These are phyloP conservation scores for Babesia microti DNA, from an alignment of 169 alveolate genomes.

Conservation along the genomic window DNA sequence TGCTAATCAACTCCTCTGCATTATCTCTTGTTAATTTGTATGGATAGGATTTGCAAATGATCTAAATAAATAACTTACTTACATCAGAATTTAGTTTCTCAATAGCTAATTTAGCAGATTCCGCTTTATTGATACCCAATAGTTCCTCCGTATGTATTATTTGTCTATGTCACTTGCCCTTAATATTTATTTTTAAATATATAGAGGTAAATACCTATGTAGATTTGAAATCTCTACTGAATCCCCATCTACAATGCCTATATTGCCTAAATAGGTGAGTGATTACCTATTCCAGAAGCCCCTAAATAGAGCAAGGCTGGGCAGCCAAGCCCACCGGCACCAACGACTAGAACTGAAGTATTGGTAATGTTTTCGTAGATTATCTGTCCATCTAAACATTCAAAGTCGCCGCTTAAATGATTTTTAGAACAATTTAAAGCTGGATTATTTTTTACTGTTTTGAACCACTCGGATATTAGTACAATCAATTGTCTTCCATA, in stretches of 20 bases:
- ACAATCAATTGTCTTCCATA: constrained; percentile 31
- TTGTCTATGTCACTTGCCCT: constrained; percentile 44
- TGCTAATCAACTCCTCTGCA: constrained; percentile 41
- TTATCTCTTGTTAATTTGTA: constrained; percentile 38
- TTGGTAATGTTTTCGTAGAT: constrained; percentile 19
- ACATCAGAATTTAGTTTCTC: constrained; percentile 36
- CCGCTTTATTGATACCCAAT: constrained; percentile 61
- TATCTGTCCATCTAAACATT: too few species aligned
- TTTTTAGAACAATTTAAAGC: too few species aligned
- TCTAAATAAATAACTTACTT: constrained; percentile 13
- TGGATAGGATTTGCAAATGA: constrained; percentile 34
- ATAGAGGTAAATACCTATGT: constrained; percentile 46
- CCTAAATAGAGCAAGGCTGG: constrained; percentile 86
- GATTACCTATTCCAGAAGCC: constrained; percentile 91
- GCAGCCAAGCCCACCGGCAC: constrained; percentile 98
- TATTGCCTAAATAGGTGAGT: constrained; percentile 12
- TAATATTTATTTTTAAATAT: not conserved
- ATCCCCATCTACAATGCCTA: constrained; percentile 74
- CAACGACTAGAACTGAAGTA: constrained; percentile 84
- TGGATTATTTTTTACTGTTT: not conserved
- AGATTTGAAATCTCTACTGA: constrained; percentile 62
- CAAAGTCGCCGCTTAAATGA: too few species aligned
- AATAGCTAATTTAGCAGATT: constrained; percentile 52
- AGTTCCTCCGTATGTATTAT: constrained; percentile 57
- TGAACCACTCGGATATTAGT: too few species aligned